phyloP scores from a whole-genome alignment of 176 grass and related monocot species.

The Canna indica region DNA sequence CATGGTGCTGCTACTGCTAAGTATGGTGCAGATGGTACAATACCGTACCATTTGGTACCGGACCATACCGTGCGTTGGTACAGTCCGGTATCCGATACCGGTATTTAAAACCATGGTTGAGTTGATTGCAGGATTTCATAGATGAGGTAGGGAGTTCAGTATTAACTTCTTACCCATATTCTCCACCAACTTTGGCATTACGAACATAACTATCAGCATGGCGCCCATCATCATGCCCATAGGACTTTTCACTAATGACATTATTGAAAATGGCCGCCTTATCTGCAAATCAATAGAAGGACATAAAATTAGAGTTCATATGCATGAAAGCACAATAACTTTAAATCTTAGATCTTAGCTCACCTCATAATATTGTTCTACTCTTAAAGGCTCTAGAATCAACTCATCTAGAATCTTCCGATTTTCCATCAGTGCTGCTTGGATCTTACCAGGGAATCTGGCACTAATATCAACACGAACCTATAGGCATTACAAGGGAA shows the following conservation, averaged over 20 bases:
- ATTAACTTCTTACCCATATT: constrained; percentile 24
- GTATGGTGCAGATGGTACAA: no score
- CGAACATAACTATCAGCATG: constrained; percentile 77
- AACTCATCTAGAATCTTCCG: constrained; percentile 75
- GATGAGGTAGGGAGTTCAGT: neutral
- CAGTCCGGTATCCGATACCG: no score
- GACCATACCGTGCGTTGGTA: no score
- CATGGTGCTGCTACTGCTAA: no score
- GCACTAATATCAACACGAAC: constrained; percentile 95
- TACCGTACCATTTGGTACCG: no score
- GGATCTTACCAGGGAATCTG: constrained; percentile 91
- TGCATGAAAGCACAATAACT: constrained; percentile 10
- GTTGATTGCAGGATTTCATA: neutral
- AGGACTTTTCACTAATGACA: constrained; percentile 91
- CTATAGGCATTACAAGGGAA: constrained; percentile 20
- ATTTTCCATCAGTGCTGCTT: constrained; percentile 88
- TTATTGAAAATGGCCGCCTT: constrained; percentile 76
- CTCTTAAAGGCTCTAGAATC: constrained; percentile 80
- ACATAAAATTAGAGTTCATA: constrained; percentile 14
- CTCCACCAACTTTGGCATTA: constrained; percentile 95
- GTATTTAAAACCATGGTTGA: no score
- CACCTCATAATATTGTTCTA: constrained; percentile 95
- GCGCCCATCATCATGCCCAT: constrained; percentile 96
- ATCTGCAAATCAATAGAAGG: constrained; percentile 31
- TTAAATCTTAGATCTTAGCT: constrained; percentile 11